Evolutionary conservation across 306 rosid genomes (phyloP).

Genomic region (Vachellia collinsii): DNA sequence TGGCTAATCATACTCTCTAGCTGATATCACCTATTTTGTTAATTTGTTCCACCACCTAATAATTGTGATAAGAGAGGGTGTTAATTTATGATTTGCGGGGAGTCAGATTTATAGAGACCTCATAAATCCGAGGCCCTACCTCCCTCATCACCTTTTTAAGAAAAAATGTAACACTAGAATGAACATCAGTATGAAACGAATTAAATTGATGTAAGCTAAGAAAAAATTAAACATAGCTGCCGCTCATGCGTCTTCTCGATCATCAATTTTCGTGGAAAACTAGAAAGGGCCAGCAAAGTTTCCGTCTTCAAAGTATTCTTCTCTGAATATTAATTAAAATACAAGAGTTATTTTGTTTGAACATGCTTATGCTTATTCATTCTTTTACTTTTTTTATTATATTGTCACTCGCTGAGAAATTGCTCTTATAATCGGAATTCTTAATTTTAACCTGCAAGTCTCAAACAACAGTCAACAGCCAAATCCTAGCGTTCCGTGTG

Average conservation of each 20-base stretch:
- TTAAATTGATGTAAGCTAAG: background rate
- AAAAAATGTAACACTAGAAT: background rate
- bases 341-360: background rate
- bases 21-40: background rate
- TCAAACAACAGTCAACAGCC: background rate
- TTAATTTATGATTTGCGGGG: background rate
- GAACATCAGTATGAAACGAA: background rate
- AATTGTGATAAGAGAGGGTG: background rate
- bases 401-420: background rate
- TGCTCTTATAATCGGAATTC: background rate
- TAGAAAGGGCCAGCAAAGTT: constrained; percentile 7
- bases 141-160: background rate
- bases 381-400: background rate
- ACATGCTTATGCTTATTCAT: background rate
- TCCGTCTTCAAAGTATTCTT: constrained; percentile 24
- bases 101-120: background rate
- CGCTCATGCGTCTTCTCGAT: background rate
- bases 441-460: background rate
- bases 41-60: background rate
- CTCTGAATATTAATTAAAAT: background rate
- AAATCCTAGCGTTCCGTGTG: background rate
- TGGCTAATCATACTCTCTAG: background rate
- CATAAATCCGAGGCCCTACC: background rate
- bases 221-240: background rate
- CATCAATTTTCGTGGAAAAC: background rate